Evolutionary conservation across 306 rosid genomes (phyloP).

Genomic region (Senna siamea): DNA sequence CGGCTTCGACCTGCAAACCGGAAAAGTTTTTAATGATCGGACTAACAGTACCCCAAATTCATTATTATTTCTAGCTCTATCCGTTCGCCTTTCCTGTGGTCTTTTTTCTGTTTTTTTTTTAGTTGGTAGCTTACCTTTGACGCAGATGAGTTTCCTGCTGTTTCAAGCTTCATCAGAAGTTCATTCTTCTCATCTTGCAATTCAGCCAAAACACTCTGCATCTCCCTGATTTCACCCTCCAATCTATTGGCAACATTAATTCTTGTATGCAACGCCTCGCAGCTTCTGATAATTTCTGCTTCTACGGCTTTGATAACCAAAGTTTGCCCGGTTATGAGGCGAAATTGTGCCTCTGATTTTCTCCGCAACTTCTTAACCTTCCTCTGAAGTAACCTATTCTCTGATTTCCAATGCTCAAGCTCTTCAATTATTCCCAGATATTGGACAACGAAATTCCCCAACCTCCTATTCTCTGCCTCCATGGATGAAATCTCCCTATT

Average conservation of each 20-base stretch:
- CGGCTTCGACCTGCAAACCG: conserved; percentile 50
- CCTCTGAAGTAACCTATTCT: conserved; percentile 53
- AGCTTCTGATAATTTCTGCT: conserved; percentile 46
- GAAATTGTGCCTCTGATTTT: conserved; percentile 52
- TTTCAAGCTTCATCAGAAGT: conserved; percentile 49
- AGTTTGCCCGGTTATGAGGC: conserved; percentile 44
- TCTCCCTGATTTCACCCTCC: conserved; percentile 56
- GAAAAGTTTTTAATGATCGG: conserved; percentile 5
- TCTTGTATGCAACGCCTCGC: conserved; percentile 48
- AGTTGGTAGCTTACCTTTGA: conserved; percentile 48
- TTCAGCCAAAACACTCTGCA: conserved; percentile 44
- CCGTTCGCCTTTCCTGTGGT: neutral
- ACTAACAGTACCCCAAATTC: neutral
- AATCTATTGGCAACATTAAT: conserved; percentile 41
- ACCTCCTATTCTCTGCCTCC: conserved; percentile 53
- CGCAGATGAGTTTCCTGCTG: conserved; percentile 42
- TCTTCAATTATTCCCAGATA: conserved; percentile 47
- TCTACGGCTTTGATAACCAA: conserved; percentile 56
- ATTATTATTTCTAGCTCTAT: neutral
- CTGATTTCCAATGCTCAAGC: conserved; percentile 55
- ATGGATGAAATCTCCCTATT: conserved; percentile 53
- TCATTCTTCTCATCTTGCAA: conserved; percentile 55
- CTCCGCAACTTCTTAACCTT: conserved; percentile 54
- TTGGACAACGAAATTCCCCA: conserved; percentile 48
- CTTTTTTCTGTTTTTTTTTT: conserved; percentile 5